Base-by-base conservation (phyloP, 345 rosid genomes). In the Streptanthus diversifolius region DNA sequence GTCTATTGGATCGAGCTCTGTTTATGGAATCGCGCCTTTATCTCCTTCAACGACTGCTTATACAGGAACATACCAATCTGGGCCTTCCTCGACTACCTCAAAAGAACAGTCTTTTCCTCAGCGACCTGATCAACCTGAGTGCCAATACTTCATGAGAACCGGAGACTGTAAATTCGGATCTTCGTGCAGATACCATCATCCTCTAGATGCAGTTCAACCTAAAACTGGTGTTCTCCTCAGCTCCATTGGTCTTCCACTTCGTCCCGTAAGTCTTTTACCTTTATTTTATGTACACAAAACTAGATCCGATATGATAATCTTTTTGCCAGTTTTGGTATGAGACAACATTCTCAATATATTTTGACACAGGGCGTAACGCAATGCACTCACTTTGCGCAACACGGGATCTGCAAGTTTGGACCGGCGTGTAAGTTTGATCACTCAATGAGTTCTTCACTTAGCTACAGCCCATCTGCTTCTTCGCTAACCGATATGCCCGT, bases 121-220 rank as follows among this genome's bases (percentile, higher is more conserved):
- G 65, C 82, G 97, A 77, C 97, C 89, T 29, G 97, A 90, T 61
- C 92, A 92, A 61, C 96, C 91, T 2, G 98, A 90, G 72, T 91
- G 99, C 70, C 97, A 82, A 70, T 82, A 87, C 82, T 95, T 82
- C 83, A 64, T 90, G 89, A 91, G 83, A 82, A 95, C 93, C 14
- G 96, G 99, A 12, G 89, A 90, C 47, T 95, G 99, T 86, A 91
- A 83, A 85, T 92, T 81, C 39, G 96, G 97, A 77, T 90, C 97
- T 43, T 88, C 86, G 0, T 92, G 99, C 85, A 84, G 80, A 85
- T 95, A 87, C 77, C 96, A 95, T 81, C 99, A 95, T 74, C 99
- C 99, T 15, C 83, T 79, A 24, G 97, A 88, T 60, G 67, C 74
- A 52, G 74, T 80, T 56, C 75, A 74, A 30, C 86, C 87, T 32